Percentiles rank a stretch among this genome's conserved stretches.
Evolutionary conservation across 257 asterid species (phyloP).

Genomic region (Gentiana dahurica): DNA sequence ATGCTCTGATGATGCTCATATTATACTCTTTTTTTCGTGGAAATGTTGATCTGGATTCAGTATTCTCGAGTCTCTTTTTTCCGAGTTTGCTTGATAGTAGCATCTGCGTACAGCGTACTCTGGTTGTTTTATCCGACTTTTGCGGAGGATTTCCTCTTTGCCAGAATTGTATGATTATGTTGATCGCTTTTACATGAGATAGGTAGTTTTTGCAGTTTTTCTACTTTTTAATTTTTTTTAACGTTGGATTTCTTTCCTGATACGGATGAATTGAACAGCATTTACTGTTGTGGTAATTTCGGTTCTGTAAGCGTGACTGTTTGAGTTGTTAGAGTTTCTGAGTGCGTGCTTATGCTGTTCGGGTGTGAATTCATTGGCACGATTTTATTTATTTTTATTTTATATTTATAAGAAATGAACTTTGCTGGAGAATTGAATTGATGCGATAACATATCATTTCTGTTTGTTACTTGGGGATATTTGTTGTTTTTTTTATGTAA

Average conservation of each 20-base stretch:
- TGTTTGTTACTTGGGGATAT: no score
- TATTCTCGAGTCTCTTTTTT: background rate
- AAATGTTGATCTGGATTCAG: constrained; percentile 17
- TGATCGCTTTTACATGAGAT: background rate
- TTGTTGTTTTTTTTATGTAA: no score
- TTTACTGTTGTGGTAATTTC: constrained; percentile 2
- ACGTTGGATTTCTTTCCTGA: background rate
- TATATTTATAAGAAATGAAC: no score
- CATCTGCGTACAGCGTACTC: background rate
- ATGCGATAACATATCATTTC: no score
- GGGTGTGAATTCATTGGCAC: background rate
- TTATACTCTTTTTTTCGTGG: constrained; percentile 5
- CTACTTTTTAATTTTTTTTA: background rate
- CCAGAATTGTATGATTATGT: background rate
- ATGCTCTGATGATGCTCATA: background rate
- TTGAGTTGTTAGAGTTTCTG: constrained; percentile 1
- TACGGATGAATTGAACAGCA: background rate
- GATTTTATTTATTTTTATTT: constrained; percentile 11
- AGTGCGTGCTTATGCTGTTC: background rate
- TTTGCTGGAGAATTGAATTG: no score
- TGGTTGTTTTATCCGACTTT: background rate
- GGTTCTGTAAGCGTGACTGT: background rate
- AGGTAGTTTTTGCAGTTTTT: background rate
- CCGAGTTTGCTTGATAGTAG: constrained; percentile 1
- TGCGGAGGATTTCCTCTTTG: background rate